Percentiles rank a stretch among this genome's conserved stretches.
Evolutionary conservation across 176 grass and related monocot genomes (phyloP).

Genomic region (Carex parvula): DNA sequence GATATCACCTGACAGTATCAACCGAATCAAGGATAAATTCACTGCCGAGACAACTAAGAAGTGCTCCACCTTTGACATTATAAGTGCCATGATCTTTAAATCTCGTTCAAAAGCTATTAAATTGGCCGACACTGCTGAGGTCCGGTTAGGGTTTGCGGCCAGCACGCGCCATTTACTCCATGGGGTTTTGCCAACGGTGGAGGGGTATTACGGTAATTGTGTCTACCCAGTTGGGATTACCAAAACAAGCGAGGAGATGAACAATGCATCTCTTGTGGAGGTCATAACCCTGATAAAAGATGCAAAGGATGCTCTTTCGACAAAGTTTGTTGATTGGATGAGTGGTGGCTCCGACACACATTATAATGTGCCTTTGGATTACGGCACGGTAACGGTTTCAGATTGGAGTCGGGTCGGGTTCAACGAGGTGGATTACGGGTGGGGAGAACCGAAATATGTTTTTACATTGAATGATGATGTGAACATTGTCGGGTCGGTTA

Average conservation of each 20-base stretch:
- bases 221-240: conserved; percentile 63
- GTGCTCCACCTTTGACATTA: conserved; percentile 77
- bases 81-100: conserved; percentile 64
- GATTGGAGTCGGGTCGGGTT: conserved; percentile 81
- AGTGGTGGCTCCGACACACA: conserved; percentile 41
- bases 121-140: conserved; percentile 39
- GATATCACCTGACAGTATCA: conserved; percentile 52
- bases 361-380: conserved; percentile 76
- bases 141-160: conserved; percentile 64
- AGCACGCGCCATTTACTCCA: conserved; percentile 71
- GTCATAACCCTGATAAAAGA: conserved; percentile 58
- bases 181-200: conserved; percentile 46
- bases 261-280: conserved; percentile 40
- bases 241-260: conserved; percentile 24
- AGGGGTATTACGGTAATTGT: conserved; percentile 75
- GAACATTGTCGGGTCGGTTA: conserved; percentile 58
- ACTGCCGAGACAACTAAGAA: conserved; percentile 30
- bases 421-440: conserved; percentile 90
- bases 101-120: conserved; percentile 49
- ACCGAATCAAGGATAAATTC: conserved; percentile 49
- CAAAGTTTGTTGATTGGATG: conserved; percentile 67
- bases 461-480: conserved; percentile 70
- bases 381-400: conserved; percentile 59
- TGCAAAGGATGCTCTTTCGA: conserved; percentile 52
- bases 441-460: conserved; percentile 58